Evolutionary conservation across 1,284 basidiomycete species (phyloP).

Genomic region (Earliella scabrosa): DNA sequence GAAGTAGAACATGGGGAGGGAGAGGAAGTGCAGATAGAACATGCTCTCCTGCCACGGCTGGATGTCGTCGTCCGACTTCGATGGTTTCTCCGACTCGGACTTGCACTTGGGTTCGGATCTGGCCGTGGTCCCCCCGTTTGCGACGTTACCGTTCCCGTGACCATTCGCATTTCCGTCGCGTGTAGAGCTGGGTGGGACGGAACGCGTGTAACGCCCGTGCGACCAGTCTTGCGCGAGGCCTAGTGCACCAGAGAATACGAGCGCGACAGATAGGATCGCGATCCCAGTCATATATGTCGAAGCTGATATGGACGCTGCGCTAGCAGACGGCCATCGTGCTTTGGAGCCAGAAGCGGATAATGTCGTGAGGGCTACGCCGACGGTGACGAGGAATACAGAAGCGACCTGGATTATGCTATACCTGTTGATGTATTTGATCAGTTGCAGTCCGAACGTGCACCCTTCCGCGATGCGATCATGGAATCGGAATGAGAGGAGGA

Average conservation of each 20-base stretch:
- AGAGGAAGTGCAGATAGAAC: conserved; percentile 86
- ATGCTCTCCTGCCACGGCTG: conserved; percentile 86
- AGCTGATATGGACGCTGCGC: neutral
- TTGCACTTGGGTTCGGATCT: neutral
- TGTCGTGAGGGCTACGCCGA: conserved; percentile 85
- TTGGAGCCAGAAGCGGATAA: conserved; percentile 61
- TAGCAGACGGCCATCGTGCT: conserved; percentile 3
- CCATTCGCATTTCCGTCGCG: neutral
- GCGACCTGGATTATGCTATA: conserved; percentile 72
- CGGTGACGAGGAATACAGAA: conserved; percentile 81
- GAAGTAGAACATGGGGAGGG: conserved; percentile 73
- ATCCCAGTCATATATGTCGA: conserved; percentile 75
- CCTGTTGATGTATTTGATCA: conserved; percentile 40
- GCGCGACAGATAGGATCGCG: conserved; percentile 72
- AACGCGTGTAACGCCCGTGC: conserved; percentile 65
- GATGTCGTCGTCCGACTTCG: conserved; percentile 7
- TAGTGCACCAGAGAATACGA: conserved; percentile 82
- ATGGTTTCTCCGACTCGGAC: too few relatives aligned
- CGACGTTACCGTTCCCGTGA: neutral
- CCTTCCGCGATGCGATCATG: too few relatives aligned
- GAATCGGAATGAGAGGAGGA: too few relatives aligned
- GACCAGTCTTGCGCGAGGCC: conserved; percentile 89
- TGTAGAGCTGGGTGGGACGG: neutral
- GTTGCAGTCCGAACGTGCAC: too few relatives aligned
- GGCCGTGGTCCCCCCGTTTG: neutral